Base-by-base conservation (phyloP, 768 basidiomycete genomes). In the Lactarius hengduanensis region DNA sequence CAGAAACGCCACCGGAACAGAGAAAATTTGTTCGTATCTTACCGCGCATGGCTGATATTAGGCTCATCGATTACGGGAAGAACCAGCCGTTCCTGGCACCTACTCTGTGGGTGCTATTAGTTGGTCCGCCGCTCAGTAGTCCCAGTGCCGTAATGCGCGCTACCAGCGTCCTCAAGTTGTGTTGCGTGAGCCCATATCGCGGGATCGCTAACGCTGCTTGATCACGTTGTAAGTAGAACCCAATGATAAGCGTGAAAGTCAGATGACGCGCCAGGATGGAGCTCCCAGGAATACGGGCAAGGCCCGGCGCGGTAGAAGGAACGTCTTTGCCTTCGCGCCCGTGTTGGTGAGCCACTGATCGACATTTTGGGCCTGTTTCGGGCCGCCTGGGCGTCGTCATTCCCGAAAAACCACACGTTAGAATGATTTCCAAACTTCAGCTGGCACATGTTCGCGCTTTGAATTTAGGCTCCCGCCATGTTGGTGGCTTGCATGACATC, bases 1-100 rank as follows among this genome's bases (percentile, higher is more conserved):
- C 22, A n/a, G 50, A 60, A 50, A 38, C 65, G 60, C 60, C 45
- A 43, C 40, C 32, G 59, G 26, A 66, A 26, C 57, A 61, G 57
- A 53, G 22, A 47, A 64, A 64, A 15, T 18, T 56, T 26, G 56
- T 38, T 22, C 6, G 30, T 57, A 28, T 38, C 26, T 38, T 40
- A 18, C 36, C 38, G 9, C n/a, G 57, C n/a, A 55, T 43, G 16
- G 32, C 18, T 16, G 30, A 58, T 59, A 26, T 57, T 54, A 28
- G 57, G 56, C n/a, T 30, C 54, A 67, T 63, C 66, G 58, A 67
- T 63, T 32, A 34, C 47, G 36, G 62, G 66, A 55, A 55, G 15
- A 45, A 28, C 18, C 15, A 57, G 10, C 13, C 45, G 34, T 43
- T 55, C 66, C 66, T 59, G 62, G 43, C 4, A 54, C 50, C 50